Base-by-base conservation (phyloP, 345 rosid species). In the Kernera saxatilis region DNA sequence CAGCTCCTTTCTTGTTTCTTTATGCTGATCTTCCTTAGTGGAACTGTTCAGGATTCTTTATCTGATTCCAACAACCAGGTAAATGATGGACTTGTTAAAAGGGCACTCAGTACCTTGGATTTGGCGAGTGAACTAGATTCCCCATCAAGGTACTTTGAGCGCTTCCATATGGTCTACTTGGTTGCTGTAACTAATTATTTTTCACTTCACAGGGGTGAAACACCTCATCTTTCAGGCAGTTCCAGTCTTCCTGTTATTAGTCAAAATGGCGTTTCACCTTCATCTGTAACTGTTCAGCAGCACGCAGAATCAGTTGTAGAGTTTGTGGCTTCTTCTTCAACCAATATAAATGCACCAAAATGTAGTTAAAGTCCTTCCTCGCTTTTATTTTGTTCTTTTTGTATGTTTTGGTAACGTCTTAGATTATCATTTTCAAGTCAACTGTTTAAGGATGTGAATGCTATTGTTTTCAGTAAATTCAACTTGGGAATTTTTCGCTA, bases 281-380 rank as follows among this genome's bases (percentile, higher is more conserved):
- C 82, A 30, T 45, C 57, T 57, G 48, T 62, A 43, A 77, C 65
- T 64, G 69, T 51, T 58, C 84, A 74, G 70, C 76, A 49, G 36
- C 74, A 51, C 29, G 67, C 66, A 29, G 79, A 64, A 55, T 78
- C 69, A 40, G 78, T 57, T 79, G 53, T 44, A 53, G 64, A 54
- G 73, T 39, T 48, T 13, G 77, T 35, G 8, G 44, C 87, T 68
- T 77, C 77, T 52, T 80, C 84, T 76, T 71, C 87, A 35, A 64
- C 66, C 57, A 73, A 57, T 67, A 53, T 44, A 45, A 87, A 87
- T 36, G 87, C 98, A 21, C 98, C 98, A 6, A 81, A 84, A 77
- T 82, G 99, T 94, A 74, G 79, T 88, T 80, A 19, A 60, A 55
- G 6, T 54, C 69, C 69, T 73, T 35, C 63, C 75, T 35, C 5